A percentile compares a stretch with the other conserved stretches of the same genome.
These are phyloP conservation scores for Hyaloscypha variabilis DNA, from an alignment of 495 filamentous ascomycete genomes.

Conservation along the genomic window DNA sequence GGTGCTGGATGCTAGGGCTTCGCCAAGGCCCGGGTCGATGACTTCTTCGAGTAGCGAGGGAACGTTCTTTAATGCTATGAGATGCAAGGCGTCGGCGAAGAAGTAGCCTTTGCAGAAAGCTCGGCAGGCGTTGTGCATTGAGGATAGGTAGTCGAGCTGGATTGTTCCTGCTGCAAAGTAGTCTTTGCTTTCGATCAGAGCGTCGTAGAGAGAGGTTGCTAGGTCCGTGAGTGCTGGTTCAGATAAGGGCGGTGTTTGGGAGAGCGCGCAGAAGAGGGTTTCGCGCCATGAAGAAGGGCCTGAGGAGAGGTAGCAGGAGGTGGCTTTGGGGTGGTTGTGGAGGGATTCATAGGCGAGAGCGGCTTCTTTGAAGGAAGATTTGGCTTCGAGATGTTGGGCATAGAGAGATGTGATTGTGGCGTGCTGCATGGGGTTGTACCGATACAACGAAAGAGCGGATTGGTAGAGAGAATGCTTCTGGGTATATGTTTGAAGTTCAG, in stretches of 20 bases:
- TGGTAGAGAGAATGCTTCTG: slow-evolving; percentile 79
- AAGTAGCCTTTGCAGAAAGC: slow-evolving; percentile 81
- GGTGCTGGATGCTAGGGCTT: slow-evolving; percentile 74
- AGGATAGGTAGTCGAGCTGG: slow-evolving; percentile 75
- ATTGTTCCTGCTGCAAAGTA: slow-evolving; percentile 78
- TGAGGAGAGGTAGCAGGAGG: slow-evolving; percentile 77
- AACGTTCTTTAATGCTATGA: slow-evolving; percentile 49
- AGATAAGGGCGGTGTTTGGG: slow-evolving; percentile 59
- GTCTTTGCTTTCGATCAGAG: slow-evolving; percentile 78
- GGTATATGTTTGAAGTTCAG: slow-evolving; percentile 75
- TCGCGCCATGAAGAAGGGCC: slow-evolving; percentile 79
- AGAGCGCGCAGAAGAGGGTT: slow-evolving; percentile 74
- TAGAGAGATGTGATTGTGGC: slow-evolving; percentile 70
- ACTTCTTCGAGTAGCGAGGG: slow-evolving; percentile 58
- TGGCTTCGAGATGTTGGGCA: slow-evolving; percentile 72
- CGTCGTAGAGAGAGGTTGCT: slow-evolving; percentile 67
- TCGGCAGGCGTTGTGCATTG: slow-evolving; percentile 65
- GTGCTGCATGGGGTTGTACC: slow-evolving; percentile 65
- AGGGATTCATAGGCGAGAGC: slow-evolving; percentile 89
- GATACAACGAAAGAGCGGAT: slow-evolving; percentile 78
- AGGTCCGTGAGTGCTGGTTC: slow-evolving; percentile 57
- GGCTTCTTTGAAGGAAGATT: slow-evolving; percentile 80
- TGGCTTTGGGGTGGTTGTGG: slow-evolving; percentile 68
- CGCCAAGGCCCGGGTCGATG: slow-evolving; percentile 75
- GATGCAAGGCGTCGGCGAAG: slow-evolving; percentile 81